A percentile compares a stretch with the other conserved stretches of the same genome.
These are phyloP conservation scores for Hyaloscypha finlandica DNA, from an alignment of 495 filamentous ascomycete genomes.

Conservation along the genomic window DNA sequence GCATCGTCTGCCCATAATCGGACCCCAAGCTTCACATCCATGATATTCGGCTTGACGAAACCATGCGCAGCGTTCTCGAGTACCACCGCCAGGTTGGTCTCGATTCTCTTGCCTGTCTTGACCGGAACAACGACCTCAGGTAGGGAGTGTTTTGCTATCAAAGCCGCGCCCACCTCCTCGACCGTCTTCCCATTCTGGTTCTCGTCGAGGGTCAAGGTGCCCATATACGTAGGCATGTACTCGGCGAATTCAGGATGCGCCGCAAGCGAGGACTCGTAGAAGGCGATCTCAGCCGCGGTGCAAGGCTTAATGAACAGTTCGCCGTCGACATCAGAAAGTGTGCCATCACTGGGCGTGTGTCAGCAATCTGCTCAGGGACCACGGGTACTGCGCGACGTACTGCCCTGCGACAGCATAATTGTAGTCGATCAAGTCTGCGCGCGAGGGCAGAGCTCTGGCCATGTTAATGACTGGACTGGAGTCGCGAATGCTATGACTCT, in stretches of 20 bases:
- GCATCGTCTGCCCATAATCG: conserved; percentile 87
- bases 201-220: conserved; percentile 61
- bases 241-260: conserved; percentile 70
- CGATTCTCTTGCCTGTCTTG: conserved; percentile 53
- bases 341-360: conserved; percentile 70
- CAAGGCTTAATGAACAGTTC: conserved; percentile 94
- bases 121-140: conserved; percentile 32
- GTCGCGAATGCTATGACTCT: conserved; percentile 29
- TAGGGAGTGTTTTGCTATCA: conserved; percentile 26
- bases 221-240: conserved; percentile 84
- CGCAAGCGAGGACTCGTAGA: conserved; percentile 77
- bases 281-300: conserved; percentile 80
- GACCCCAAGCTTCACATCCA: conserved; percentile 90
- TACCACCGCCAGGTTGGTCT: conserved; percentile 78
- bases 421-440: conserved; percentile 64
- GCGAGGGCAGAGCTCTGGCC: conserved; percentile 42
- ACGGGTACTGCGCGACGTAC: conserved; percentile 56
- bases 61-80: conserved; percentile 83
- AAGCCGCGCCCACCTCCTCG: conserved; percentile 29
- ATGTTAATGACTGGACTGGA: conserved; percentile 27
- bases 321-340: conserved; percentile 82
- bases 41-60: conserved; percentile 85
- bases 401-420: conserved; percentile 90
- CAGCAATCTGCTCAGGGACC: conserved; percentile 18
- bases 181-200: conserved; percentile 21